These are phyloP conservation scores for Rhododendron griersonianum DNA, from an alignment of 148 eudicot genomes.

Conservation along the genomic window DNA sequence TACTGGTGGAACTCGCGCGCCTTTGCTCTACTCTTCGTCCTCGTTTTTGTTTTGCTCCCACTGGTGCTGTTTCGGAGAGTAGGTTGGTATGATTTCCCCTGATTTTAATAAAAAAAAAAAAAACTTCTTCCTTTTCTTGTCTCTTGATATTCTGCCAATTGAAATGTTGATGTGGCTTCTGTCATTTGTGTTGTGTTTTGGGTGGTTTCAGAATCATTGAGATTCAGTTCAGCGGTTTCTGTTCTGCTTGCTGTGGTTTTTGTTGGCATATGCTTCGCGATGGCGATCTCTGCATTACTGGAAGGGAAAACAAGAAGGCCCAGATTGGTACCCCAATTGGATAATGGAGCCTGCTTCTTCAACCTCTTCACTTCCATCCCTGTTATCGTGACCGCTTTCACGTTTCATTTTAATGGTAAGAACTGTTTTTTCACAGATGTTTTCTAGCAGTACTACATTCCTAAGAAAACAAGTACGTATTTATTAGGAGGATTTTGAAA, in stretches of 20 bases:
- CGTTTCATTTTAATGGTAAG: constrained; percentile 95
- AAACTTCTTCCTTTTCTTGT: not conserved
- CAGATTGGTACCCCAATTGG: constrained; percentile 57
- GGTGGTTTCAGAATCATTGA: constrained; percentile 63
- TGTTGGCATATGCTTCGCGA: constrained; percentile 67
- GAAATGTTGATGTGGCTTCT: too few relatives aligned
- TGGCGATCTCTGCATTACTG: constrained; percentile 63
- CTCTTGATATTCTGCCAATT: not conserved
- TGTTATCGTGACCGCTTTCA: constrained; percentile 89
- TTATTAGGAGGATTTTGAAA: not conserved
- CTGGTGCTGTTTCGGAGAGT: constrained; percentile 65
- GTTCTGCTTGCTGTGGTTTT: constrained; percentile 81
- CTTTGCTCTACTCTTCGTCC: constrained; percentile 49
- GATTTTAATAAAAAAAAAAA: too few relatives aligned
- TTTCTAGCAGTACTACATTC: not conserved
- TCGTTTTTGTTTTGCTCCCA: constrained; percentile 68
- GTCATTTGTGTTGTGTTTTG: not conserved
- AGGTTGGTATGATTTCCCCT: constrained; percentile 27
- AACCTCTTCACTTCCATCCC: constrained; percentile 89
- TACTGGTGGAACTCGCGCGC: constrained; percentile 86
- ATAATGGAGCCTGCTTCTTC: constrained; percentile 51
- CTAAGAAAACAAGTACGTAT: too few relatives aligned
- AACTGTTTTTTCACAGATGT: not conserved
- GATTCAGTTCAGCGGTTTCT: constrained; percentile 77
- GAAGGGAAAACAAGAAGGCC: constrained; percentile 55